A percentile compares a stretch with the other conserved stretches of the same genome.
These are phyloP conservation scores for Gliomastix tumulicola DNA, from an alignment of 2,329 filamentous ascomycete species.

Conservation along the genomic window DNA sequence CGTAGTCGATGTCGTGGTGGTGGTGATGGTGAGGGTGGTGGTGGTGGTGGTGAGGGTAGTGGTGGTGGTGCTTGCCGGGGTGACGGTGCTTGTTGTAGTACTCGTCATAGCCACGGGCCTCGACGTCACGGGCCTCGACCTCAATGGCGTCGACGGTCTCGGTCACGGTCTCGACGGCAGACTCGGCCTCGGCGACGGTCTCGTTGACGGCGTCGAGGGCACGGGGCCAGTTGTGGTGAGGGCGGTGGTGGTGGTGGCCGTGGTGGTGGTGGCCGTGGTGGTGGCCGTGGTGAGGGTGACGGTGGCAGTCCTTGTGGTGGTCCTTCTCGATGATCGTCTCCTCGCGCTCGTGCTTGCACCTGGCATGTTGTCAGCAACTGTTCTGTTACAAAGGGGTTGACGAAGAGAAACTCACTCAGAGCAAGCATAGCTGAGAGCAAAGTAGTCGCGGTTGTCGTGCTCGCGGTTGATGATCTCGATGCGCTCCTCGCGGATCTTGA, in stretches of 20 bases:
- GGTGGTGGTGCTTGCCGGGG: neutral
- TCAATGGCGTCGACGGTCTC: neutral
- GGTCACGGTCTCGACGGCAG: neutral
- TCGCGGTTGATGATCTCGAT: slow-evolving; percentile 4
- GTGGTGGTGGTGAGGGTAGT: neutral
- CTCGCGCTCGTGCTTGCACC: neutral
- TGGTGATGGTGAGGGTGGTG: neutral
- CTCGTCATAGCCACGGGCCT: neutral
- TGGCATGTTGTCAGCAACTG: neutral
- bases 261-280: neutral
- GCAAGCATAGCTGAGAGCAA: neutral
- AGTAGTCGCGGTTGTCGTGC: neutral
- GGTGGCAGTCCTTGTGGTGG: neutral
- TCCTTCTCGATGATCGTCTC: neutral
- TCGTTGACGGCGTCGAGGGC: neutral
- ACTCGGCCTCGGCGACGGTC: neutral
- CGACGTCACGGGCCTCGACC: neutral
- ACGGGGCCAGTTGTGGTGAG: neutral
- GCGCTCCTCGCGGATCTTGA: slow-evolving; percentile 2
- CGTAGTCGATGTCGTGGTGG: slow-evolving; percentile 1
- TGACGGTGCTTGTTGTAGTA: neutral
- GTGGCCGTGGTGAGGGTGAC: too few relatives aligned
- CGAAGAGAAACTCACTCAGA: neutral
- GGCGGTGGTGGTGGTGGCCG: neutral
- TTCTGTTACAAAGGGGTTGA: neutral